phyloP scores from a whole-genome alignment of 768 basidiomycete genomes.

The Russula lepida region DNA sequence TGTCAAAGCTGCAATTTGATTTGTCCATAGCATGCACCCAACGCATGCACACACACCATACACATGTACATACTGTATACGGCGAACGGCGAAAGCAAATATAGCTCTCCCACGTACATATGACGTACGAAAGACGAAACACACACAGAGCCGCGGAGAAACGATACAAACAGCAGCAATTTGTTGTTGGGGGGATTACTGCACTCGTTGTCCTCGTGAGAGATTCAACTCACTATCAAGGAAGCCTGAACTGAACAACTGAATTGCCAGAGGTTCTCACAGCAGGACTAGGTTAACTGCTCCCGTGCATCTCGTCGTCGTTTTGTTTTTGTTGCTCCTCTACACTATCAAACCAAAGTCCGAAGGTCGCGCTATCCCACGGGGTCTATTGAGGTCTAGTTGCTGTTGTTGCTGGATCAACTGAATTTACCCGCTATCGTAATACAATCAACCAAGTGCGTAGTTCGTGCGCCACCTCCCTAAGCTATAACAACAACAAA shows the following conservation, averaged over 20 bases:
- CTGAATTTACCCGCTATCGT: background rate
- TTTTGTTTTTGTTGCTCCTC: background rate
- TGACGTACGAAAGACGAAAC: constrained; percentile 5
- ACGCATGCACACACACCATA: background rate
- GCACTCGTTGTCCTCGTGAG: background rate
- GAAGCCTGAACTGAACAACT: background rate
- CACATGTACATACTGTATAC: background rate
- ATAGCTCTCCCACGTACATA: constrained; percentile 2
- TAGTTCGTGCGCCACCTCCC: background rate
- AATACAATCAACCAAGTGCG: background rate
- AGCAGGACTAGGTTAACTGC: constrained; percentile 1
- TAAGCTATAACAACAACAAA: background rate
- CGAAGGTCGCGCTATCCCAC: constrained; percentile 1
- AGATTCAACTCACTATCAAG: background rate
- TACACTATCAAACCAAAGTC: background rate
- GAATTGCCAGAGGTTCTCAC: background rate
- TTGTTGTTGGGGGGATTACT: background rate
- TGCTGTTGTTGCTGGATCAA: background rate
- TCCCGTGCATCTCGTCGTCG: background rate
- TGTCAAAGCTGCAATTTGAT: constrained; percentile 1
- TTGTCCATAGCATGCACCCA: background rate
- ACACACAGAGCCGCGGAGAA: background rate
- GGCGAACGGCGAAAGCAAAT: constrained; percentile 3
- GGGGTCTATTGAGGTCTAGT: background rate
- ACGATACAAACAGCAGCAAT: background rate